Conservation (phyloP, 1,284 basidiomycete species). For the Paramarasmius palmivorus region DNA sequence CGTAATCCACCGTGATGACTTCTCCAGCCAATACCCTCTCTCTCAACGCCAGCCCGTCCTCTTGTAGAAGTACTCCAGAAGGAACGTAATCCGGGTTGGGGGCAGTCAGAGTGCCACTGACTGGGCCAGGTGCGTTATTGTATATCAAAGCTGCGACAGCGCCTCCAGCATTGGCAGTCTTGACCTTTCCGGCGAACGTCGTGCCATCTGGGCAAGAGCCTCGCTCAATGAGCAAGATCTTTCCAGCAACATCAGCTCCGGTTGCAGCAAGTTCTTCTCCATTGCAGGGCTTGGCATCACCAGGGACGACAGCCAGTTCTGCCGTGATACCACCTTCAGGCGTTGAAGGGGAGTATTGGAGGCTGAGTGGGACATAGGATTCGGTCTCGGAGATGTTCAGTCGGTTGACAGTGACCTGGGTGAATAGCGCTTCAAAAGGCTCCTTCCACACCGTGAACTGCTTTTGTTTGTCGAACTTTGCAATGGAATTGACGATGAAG, state of each 20-base stretch:
- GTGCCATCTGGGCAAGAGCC: slow-evolving; percentile 19
- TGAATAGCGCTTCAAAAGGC: slow-evolving; percentile 8
- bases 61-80: slow-evolving; percentile 5
- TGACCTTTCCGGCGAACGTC: slow-evolving; percentile 24
- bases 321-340: slow-evolving; percentile 12
- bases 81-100: slow-evolving; percentile 12
- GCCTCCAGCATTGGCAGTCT: slow-evolving; percentile 23
- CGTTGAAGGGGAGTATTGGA: slow-evolving; percentile 14
- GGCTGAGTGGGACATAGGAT: slow-evolving; percentile 2
- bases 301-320: slow-evolving; percentile 7
- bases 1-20: background rate
- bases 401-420: slow-evolving; percentile 14
- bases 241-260: slow-evolving; percentile 10
- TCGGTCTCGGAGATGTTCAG: slow-evolving; percentile 4
- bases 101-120: slow-evolving; percentile 18
- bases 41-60: slow-evolving; percentile 10
- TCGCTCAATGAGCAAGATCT: slow-evolving; percentile 25
- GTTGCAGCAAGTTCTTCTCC: slow-evolving; percentile 9
- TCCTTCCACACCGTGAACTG: slow-evolving; percentile 5
- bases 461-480: slow-evolving; percentile 8
- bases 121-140: slow-evolving; percentile 23
- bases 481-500: slow-evolving; percentile 1
- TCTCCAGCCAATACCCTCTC: slow-evolving; percentile 18
- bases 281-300: slow-evolving; percentile 6
- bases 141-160: slow-evolving; percentile 25